Conservation (phyloP, 2,329 filamentous ascomycete genomes). For the Hymenoscyphus repandus region DNA sequence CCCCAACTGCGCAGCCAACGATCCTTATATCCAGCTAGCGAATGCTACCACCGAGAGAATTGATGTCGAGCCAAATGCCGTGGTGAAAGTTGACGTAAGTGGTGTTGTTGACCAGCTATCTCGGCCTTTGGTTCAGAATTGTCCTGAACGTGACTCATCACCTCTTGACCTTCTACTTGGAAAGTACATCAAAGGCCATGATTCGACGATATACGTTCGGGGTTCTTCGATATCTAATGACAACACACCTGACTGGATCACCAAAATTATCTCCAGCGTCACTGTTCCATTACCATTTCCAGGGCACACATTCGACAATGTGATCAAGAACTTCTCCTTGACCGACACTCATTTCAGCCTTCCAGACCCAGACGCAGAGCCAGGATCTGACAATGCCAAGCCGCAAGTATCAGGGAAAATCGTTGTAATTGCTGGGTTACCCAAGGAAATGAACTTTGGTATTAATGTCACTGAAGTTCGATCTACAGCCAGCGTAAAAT, state of each 20-base stretch:
- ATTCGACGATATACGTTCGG: constrained; percentile 76
- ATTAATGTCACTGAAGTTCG: constrained; percentile 72
- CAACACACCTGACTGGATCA: constrained; percentile 76
- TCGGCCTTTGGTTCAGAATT: constrained; percentile 63
- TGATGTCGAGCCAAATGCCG: constrained; percentile 60
- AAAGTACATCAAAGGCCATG: constrained; percentile 74
- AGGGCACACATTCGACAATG: constrained; percentile 71
- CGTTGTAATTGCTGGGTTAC: constrained; percentile 70
- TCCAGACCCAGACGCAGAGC: constrained; percentile 74
- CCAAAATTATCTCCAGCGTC: constrained; percentile 72
- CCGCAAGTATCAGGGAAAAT: constrained; percentile 81
- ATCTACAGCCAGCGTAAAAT: constrained; percentile 76
- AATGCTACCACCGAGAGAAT: constrained; percentile 66
- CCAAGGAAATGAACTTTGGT: constrained; percentile 81
- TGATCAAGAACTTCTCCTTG: constrained; percentile 84
- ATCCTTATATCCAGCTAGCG: constrained; percentile 73
- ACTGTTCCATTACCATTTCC: constrained; percentile 82
- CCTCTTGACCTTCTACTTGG: constrained; percentile 79
- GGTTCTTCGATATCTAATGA: constrained; percentile 64
- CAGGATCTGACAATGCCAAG: constrained; percentile 64
- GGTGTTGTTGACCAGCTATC: constrained; percentile 72
- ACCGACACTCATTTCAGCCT: constrained; percentile 80
- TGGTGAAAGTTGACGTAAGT: constrained; percentile 64
- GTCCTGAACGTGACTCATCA: constrained; percentile 72
- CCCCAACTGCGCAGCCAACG: constrained; percentile 67